Evolutionary conservation across 225 moss, liverwort and hornwort genomes (phyloP), one percentile per base, ranked within the genome.

Genomic region (Thuidium tamariscinum): DNA sequence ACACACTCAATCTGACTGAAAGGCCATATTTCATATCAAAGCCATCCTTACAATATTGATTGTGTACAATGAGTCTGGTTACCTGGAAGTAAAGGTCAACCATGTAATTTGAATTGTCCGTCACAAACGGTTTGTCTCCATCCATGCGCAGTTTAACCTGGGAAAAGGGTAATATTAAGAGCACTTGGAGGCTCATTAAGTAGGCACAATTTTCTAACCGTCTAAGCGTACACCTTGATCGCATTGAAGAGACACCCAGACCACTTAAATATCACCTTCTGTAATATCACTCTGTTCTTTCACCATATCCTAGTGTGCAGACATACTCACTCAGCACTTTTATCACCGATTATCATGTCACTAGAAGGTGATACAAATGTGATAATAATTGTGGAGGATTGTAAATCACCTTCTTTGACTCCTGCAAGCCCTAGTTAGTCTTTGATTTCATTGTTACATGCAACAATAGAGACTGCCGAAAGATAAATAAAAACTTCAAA

Each of bases 81-180:
- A 95, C 97, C 97, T 95, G 94, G 81, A 96, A 97, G 75, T 96
- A 97, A 16, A 97, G 93, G 74, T 97, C 97, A 34, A 96, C 94
- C 69, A 96, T 96, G 80, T 97, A 97, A 85, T 97, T 97, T 74
- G 95, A 94, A 86, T 97, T 97, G 90, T 96, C 97, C 9, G 94
- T 95, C 39, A 97, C 95, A 68, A 87, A 97, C 9, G 97, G 97
- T 64, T 93, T 93, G 84, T 95, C 95, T 81, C 94, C 95, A 80
- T 95, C 95, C 90, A 95, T 87, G 37, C 94, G 95, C 90, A 95
- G 77, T 89, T 94, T 84, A 67, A 92, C 96, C 94, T 95, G 84
- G 42, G 67, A 88, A 68, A 51, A 6, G 37, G 20, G 8, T 2
- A 49, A 60, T 60, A 32, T n/a, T 37, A 29, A 44, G 27, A 66